These are phyloP conservation scores for Colletotrichum endophyticum DNA, from an alignment of 2,329 filamentous ascomycete genomes.

Conservation along the genomic window DNA sequence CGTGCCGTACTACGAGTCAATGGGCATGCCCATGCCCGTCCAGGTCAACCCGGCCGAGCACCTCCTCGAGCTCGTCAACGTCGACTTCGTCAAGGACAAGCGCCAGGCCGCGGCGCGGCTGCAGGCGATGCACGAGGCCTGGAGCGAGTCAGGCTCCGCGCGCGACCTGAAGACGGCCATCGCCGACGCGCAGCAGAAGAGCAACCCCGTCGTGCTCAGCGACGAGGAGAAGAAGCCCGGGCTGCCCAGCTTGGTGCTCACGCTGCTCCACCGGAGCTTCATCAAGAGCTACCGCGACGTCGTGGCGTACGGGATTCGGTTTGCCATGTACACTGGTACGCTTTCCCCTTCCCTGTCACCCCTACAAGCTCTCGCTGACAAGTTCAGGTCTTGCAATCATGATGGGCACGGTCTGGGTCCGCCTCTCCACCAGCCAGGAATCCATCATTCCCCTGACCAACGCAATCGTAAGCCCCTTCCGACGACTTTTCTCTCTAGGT, in stretches of 20 bases:
- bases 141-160: constrained; percentile 50
- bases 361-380: constrained; percentile 43
- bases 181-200: constrained; percentile 21
- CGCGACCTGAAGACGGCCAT: constrained; percentile 9
- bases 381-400: constrained; percentile 71
- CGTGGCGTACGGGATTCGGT: constrained; percentile 81
- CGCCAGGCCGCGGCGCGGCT: constrained; percentile 53
- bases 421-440: constrained; percentile 69
- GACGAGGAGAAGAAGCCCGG: constrained; percentile 45
- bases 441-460: constrained; percentile 85
- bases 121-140: constrained; percentile 57
- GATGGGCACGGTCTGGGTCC: constrained; percentile 88
- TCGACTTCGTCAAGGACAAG: constrained; percentile 68
- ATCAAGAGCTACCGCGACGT: constrained; percentile 87
- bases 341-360: not conserved
- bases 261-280: constrained; percentile 78
- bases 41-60: constrained; percentile 83
- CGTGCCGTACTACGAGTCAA: constrained; percentile 65
- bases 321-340: constrained; percentile 71
- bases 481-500: not conserved
- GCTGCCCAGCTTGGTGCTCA: constrained; percentile 56
- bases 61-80: constrained; percentile 79
- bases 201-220: constrained; percentile 27
- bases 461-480: constrained; percentile 55
- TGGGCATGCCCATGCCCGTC: constrained; percentile 67